These are phyloP conservation scores for Setaria viridis DNA, from an alignment of 202 grass and related monocot species.

Conservation along the genomic window DNA sequence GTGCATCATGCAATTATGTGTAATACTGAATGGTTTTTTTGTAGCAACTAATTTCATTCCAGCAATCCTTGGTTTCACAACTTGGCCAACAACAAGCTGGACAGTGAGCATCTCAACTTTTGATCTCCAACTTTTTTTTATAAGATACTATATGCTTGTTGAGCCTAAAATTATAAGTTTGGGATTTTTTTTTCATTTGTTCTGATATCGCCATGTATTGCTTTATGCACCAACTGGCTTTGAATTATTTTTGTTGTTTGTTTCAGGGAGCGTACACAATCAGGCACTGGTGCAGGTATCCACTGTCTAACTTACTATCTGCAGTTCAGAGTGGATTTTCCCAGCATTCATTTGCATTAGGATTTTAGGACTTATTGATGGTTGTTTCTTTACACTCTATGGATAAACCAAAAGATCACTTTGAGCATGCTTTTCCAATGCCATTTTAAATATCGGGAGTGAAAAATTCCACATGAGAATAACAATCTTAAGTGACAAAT, in stretches of 20 bases:
- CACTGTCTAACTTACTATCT: not conserved
- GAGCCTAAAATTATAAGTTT: conserved; percentile 2
- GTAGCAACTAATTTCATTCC: conserved; percentile 78
- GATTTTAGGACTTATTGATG: conserved; percentile 4
- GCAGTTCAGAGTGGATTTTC: not conserved
- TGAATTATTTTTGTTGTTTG: conserved; percentile 30
- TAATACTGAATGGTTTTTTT: conserved; percentile 31
- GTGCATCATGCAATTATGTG: conserved; percentile 21
- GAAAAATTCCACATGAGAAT: not conserved
- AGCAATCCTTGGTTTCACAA: conserved; percentile 63
- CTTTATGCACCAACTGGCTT: not conserved
- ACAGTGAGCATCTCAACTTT: conserved; percentile 63
- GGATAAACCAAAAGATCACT: conserved; percentile 6
- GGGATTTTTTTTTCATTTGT: not conserved
- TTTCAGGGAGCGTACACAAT: conserved; percentile 67
- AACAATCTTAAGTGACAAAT: not conserved
- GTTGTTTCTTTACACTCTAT: conserved; percentile 10
- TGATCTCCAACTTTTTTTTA: not conserved
- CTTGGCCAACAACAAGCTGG: conserved; percentile 64
- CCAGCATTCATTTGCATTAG: conserved; percentile 15
- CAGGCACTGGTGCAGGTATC: conserved; percentile 60
- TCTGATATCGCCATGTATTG: conserved; percentile 1
- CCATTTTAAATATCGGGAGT: not conserved
- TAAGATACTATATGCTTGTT: conserved; percentile 1
- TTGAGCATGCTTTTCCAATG: not conserved